Percentiles rank a stretch among this genome's conserved stretches.
These are phyloP conservation scores for Seiridium cupressi DNA, from an alignment of 2,329 filamentous ascomycete species.

Conservation along the genomic window DNA sequence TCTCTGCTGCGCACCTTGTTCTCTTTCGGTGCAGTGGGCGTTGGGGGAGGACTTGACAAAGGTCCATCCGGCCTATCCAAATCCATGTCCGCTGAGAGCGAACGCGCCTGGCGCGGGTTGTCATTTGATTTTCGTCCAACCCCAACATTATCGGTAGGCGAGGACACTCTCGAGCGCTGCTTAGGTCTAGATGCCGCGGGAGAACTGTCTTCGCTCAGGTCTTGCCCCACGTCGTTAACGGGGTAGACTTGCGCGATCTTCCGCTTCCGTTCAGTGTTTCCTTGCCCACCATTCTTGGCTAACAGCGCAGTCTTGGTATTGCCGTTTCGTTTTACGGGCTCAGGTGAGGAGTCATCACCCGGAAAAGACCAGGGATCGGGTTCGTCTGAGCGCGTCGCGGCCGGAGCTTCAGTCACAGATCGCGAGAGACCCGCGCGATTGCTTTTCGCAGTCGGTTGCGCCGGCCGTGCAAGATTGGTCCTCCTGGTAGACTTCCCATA, in stretches of 20 bases:
- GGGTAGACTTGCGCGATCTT: conserved; percentile 27
- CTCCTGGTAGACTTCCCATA: conserved; percentile 23
- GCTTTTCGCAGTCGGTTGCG: background rate
- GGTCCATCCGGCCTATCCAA: conserved; percentile 16
- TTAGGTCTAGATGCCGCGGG: conserved; percentile 14
- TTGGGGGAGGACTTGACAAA: conserved; percentile 28
- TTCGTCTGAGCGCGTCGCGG: background rate
- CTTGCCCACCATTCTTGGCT: background rate
- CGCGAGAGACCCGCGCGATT: background rate
- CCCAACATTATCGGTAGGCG: conserved; percentile 9
- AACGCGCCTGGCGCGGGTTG: conserved; percentile 12
- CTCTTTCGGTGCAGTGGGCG: conserved; percentile 19
- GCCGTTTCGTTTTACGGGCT: background rate
- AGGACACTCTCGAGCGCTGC: conserved; percentile 19
- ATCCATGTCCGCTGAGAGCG: conserved; percentile 20
- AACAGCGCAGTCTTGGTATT: conserved; percentile 20
- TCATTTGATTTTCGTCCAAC: conserved; percentile 9
- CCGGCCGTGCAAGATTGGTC: background rate
- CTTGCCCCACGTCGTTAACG: conserved; percentile 18
- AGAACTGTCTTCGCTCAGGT: conserved; percentile 12
- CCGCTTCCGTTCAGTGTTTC: conserved; percentile 23
- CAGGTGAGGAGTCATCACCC: background rate
- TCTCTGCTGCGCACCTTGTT: background rate
- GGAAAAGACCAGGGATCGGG: background rate
- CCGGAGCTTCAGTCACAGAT: background rate